Base-by-base conservation (phyloP, 2,329 filamentous ascomycete genomes). In the Hypoxylon sp. region DNA sequence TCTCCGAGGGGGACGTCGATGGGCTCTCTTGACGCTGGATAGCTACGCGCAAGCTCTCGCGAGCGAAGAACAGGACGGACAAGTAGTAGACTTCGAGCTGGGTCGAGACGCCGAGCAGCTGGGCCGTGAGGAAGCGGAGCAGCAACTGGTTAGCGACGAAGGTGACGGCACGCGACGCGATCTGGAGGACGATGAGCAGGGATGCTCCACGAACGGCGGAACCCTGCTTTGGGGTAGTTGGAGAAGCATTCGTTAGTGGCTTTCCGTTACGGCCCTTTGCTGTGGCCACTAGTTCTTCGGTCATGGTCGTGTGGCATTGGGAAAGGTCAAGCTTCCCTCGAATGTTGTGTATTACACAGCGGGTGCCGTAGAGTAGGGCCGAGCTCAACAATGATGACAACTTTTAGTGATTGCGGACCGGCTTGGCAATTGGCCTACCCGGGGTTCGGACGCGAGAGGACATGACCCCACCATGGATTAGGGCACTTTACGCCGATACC, bases 21-120 rank as follows among this genome's bases (percentile, higher is more conserved):
- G 80, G 77, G n/a, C 80, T 72, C 13, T 83, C 82, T 73, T 94
- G 92, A 56, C 96, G 87, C 80, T 98, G 95, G 37, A 97, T 88
- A 27, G 95, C 94, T n/a, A 97, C 91, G 15, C 96, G 91, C 53
- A 98, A 83, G 75, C 92, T 95, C 81, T 99, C 96, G 42, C 96
- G 88, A 0, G 96, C 92, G 76, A 99, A 98, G 80, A 97, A 98
- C 0, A 99, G 86, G n/a, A 97, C 91, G 0, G 94, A 93, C 48
- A 97, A 91, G 66, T 95, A 94, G 79, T 94, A 98, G 0, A 98
- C 89, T 75, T 99, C 96, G 2, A 99, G 87, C 79, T 98, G 96
- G 0, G 94, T 91, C 1, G 94, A 92, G 4, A 97, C 85, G 5
- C 95, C 96, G 0, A 99, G 87, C 0, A 97, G 86, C 65, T 91